These are phyloP conservation scores for Sonneratia caseolaris DNA, from an alignment of 345 rosid species.

Conservation along the genomic window DNA sequence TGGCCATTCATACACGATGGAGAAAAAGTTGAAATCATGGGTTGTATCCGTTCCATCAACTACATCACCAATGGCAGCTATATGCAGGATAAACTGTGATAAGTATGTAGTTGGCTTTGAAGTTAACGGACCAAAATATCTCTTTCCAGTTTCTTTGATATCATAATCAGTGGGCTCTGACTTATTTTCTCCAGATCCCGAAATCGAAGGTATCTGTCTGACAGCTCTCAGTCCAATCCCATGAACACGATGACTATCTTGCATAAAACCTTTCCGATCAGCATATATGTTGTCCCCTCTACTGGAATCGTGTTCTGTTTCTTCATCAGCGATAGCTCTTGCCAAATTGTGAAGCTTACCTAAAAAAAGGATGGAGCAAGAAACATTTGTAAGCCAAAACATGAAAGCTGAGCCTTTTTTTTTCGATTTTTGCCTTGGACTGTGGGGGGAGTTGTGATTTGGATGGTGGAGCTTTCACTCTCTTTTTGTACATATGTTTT, in stretches of 20 bases:
- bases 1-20: constrained; percentile 92
- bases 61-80: constrained; percentile 96
- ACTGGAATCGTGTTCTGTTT: constrained; percentile 40
- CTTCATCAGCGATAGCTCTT: constrained; percentile 91
- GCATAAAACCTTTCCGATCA: constrained; percentile 29
- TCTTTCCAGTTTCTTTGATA: constrained; percentile 64
- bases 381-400: background rate
- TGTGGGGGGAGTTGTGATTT: too few species aligned
- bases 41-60: constrained; percentile 98
- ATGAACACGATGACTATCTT: constrained; percentile 68
- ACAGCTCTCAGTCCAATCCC: constrained; percentile 75
- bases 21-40: constrained; percentile 97
- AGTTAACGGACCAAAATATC: constrained; percentile 63
- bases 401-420: background rate
- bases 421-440: too few species aligned
- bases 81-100: constrained; percentile 86
- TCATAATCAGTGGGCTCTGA: constrained; percentile 46
- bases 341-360: constrained; percentile 97
- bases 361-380: constrained; percentile 13
- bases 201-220: constrained; percentile 37
- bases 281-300: constrained; percentile 36
- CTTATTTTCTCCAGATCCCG: constrained; percentile 34
- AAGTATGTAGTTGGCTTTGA: constrained; percentile 76
- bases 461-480: too few species aligned
- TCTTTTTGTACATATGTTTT: background rate